Percentiles rank a stretch among this genome's conserved stretches.
phyloP scores from a whole-genome alignment of 2,329 filamentous ascomycete species.

The Beauveria varroae region DNA sequence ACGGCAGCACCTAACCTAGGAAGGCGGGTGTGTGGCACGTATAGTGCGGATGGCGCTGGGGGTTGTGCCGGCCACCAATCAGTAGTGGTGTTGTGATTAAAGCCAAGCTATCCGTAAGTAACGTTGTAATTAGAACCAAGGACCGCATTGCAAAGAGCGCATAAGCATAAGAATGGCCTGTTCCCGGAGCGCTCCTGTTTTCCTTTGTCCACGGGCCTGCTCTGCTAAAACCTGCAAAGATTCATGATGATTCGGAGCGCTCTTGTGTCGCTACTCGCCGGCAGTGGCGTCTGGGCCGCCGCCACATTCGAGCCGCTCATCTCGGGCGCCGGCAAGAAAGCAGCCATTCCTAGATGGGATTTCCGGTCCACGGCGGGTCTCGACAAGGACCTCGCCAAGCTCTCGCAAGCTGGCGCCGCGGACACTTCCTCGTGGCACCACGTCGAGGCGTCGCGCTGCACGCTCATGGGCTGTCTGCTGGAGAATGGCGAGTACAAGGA shows the following conservation, averaged over 20 bases:
- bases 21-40: too few relatives aligned
- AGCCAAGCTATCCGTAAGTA: slow-evolving; percentile 5
- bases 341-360: slow-evolving; percentile 38
- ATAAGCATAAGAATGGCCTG: not conserved
- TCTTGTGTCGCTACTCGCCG: not conserved
- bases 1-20: too few relatives aligned
- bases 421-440: slow-evolving; percentile 46
- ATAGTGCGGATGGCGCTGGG: too few relatives aligned
- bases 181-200: not conserved
- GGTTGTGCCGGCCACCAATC: not conserved
- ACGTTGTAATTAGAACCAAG: not conserved
- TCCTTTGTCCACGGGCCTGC: not conserved
- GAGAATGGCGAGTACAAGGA: slow-evolving; percentile 45
- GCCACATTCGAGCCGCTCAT: slow-evolving; percentile 14
- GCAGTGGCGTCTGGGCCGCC: slow-evolving; percentile 10
- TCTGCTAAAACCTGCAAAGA: not conserved
- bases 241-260: not conserved
- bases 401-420: slow-evolving; percentile 36
- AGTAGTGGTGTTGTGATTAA: not conserved
- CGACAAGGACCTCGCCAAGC: slow-evolving; percentile 24
- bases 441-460: slow-evolving; percentile 38
- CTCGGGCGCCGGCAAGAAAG: slow-evolving; percentile 20
- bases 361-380: slow-evolving; percentile 36
- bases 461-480: slow-evolving; percentile 51
- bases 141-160: not conserved